Base-by-base conservation (phyloP, 371 early-diverging fungal genomes). In the Mucor mucedo region DNA sequence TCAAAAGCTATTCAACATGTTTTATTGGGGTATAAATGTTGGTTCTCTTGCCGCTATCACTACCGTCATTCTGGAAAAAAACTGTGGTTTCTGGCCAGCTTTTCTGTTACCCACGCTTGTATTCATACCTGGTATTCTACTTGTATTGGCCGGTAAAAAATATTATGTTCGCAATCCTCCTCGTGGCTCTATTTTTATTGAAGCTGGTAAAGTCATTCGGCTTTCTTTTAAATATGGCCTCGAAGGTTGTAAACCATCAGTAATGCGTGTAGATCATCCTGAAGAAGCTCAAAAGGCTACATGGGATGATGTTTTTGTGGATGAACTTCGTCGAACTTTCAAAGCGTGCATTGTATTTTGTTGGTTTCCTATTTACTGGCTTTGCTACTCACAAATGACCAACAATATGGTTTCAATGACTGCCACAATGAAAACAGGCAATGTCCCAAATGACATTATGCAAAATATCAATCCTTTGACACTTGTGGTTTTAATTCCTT, bases 301-400 rank as follows among this genome's bases (percentile, higher is more conserved):
- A 29, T 92, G 92, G 92, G 85, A 88, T 56, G 87, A 90, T 72
- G 73, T 79, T 59, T 92, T 91, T 69, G 87, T 92, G 11, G 80
- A 87, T 30, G 91, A 90, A 74, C 73, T 92, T 64, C 78, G 79
- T 63, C 77, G 79, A 49, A 78, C 89, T 6, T 73, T 90, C 52
- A 76, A 77, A 40, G 89, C 92, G 35, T 91, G 89, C 79, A 79
- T 83, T 64, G 87, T 91, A 13, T 91, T 93, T 69, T 66, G 82
- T 53, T 87, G 87, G 79, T 91, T 77, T 65, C 91, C 91, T 28
- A 69, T 93, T 58, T 93, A 87, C 83, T 93, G 93, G 93, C 83
- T 89, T 30, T 83, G 87, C 64, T 91, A 91, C 75, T 71, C 74
- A 48, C 90, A 93, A 77, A 90, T 92, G 83, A 78, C 78, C 50